Percentiles rank a stretch among this genome's conserved stretches.
Conservation (phyloP, 768 basidiomycete genomes). For the Termitomyces sp. region DNA sequence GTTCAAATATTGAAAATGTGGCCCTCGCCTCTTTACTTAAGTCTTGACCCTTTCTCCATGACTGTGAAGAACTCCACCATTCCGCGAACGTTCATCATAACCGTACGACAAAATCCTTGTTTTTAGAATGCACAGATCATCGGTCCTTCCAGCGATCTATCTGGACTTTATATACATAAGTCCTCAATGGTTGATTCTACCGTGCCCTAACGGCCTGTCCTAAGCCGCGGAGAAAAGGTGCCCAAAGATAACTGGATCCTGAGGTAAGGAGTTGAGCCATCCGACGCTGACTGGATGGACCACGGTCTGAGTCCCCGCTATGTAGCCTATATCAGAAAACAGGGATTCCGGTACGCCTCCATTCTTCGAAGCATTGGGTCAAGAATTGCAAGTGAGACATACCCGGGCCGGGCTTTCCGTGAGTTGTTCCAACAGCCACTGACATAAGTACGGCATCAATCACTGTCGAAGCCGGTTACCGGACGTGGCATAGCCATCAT, state of each 20-base stretch:
- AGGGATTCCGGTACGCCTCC: background rate
- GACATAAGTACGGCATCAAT: no score
- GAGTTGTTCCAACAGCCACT: slow-evolving; percentile 2
- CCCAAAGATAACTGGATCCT: background rate
- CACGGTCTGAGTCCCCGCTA: background rate
- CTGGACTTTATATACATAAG: no score
- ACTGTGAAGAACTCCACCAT: no score
- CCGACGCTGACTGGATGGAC: background rate
- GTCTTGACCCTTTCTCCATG: no score
- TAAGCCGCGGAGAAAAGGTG: background rate
- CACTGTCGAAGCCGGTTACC: background rate
- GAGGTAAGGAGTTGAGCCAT: slow-evolving; percentile 1
- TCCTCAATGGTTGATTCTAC: no score
- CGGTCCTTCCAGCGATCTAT: no score
- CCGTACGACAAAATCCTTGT: background rate
- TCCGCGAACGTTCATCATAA: background rate
- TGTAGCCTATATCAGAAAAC: background rate
- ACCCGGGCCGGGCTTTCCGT: background rate
- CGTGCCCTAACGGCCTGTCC: no score
- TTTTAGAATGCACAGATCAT: background rate
- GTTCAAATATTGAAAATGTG: no score
- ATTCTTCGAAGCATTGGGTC: no score
- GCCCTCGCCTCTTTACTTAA: no score
- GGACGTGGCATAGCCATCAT: background rate
- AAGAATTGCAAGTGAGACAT: no score